phyloP scores from a whole-genome alignment of 2,329 filamentous ascomycete genomes.

The Cordyceps militaris region DNA sequence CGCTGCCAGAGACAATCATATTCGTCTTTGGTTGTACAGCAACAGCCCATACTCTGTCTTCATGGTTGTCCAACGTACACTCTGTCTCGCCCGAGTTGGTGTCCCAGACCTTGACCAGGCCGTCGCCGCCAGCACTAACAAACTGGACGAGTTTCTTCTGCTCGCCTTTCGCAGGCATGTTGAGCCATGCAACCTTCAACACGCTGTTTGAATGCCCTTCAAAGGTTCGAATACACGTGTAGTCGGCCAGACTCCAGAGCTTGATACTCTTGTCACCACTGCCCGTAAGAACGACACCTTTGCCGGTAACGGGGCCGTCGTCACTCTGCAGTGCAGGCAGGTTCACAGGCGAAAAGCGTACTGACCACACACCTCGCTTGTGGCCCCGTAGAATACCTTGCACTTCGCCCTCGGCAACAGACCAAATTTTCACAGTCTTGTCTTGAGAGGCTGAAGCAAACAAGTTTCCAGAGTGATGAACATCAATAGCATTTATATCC shows the following conservation, averaged over 20 bases:
- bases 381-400: conserved; percentile 89
- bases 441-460: conserved; percentile 97
- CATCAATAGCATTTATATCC: conserved; percentile 91
- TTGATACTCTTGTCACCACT: conserved; percentile 95
- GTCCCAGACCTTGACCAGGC: conserved; percentile 95
- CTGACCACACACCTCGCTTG: conserved; percentile 91
- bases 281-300: conserved; percentile 80
- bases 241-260: conserved; percentile 88
- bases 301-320: conserved; percentile 63
- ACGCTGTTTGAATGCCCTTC: conserved; percentile 96
- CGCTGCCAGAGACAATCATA: conserved; percentile 80
- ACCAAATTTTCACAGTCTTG: conserved; percentile 95
- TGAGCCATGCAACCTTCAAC: conserved; percentile 86
- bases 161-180: conserved; percentile 41
- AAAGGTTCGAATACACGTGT: conserved; percentile 86
- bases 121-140: conserved; percentile 85
- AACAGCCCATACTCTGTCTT: conserved; percentile 89
- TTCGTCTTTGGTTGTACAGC: conserved; percentile 62
- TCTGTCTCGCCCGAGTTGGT: conserved; percentile 76
- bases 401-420: conserved; percentile 79
- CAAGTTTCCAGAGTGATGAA: conserved; percentile 65
- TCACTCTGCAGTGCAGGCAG: conserved; percentile 68
- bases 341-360: conserved; percentile 76
- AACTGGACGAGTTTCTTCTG: conserved; percentile 61
- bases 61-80: conserved; percentile 92